A percentile compares a stretch with the other conserved stretches of the same genome.
phyloP scores from a whole-genome alignment of 768 basidiomycete genomes.

The Termitomyces sp. region DNA sequence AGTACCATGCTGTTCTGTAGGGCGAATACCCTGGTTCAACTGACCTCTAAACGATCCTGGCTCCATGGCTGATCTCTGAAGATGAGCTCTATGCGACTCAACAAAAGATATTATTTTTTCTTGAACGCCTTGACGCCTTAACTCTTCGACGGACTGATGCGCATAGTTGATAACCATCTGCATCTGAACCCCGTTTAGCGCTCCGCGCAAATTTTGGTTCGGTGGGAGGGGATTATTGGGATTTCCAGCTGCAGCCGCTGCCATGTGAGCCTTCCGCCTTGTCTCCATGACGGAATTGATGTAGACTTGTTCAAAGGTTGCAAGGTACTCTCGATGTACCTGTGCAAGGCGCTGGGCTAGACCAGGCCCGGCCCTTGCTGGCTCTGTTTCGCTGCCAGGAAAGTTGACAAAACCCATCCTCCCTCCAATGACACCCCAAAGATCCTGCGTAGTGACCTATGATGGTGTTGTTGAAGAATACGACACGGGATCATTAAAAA shows the following conservation, averaged over 20 bases:
- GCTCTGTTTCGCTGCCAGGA: conserved; percentile 53
- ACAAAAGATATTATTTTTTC: conserved; percentile 50
- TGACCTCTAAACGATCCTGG: conserved; percentile 29
- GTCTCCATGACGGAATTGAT: conserved; percentile 33
- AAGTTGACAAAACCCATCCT: conserved; percentile 62
- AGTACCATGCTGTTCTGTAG: conserved; percentile 5
- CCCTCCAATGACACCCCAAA: conserved; percentile 66
- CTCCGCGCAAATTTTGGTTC: conserved; percentile 3
- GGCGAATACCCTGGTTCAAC: conserved; percentile 18
- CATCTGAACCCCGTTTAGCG: conserved; percentile 29
- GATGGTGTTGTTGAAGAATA: background rate
- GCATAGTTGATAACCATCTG: conserved; percentile 44
- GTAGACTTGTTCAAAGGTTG: conserved; percentile 52
- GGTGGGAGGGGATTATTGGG: background rate
- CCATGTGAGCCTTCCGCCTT: conserved; percentile 17
- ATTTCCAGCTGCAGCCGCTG: background rate
- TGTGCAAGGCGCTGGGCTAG: conserved; percentile 54
- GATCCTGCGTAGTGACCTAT: conserved; percentile 51
- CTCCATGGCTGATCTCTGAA: conserved; percentile 36
- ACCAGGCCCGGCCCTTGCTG: conserved; percentile 55
- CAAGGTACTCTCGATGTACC: conserved; percentile 55
- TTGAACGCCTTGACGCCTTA: conserved; percentile 44
- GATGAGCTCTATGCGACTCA: conserved; percentile 44
- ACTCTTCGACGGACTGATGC: conserved; percentile 37
- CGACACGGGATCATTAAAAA: background rate